Conservation (phyloP, 2,329 filamentous ascomycete genomes). For the Alternaria ethzedia region DNA sequence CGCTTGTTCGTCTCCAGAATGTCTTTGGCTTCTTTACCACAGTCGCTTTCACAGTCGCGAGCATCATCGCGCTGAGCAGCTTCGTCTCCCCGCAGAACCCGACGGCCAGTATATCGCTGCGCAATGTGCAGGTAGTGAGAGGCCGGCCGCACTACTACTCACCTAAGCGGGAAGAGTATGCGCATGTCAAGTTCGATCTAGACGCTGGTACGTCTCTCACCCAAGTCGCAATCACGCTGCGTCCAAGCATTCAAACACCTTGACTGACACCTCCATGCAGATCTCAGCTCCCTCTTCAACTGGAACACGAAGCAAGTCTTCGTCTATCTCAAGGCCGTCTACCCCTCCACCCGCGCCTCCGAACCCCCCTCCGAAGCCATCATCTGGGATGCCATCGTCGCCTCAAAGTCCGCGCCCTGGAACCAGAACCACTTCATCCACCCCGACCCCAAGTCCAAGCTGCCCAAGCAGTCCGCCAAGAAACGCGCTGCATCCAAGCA, state of each 20-base stretch:
- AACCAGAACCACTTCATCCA: constrained; percentile 60
- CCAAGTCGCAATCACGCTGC: background rate
- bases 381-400: constrained; percentile 96
- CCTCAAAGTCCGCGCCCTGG: constrained; percentile 67
- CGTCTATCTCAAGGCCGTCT: constrained; percentile 88
- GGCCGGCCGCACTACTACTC: constrained; percentile 97
- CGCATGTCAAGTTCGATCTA: constrained; percentile 89
- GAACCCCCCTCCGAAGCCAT: constrained; percentile 68
- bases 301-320: constrained; percentile 99
- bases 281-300: constrained; percentile 90
- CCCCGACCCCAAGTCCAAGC: constrained; percentile 62
- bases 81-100: constrained; percentile 73
- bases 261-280: constrained; percentile 47
- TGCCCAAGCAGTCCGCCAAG: constrained; percentile 48
- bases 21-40: constrained; percentile 98
- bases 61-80: constrained; percentile 81
- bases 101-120: constrained; percentile 67
- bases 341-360: constrained; percentile 56
- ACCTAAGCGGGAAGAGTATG: constrained; percentile 91
- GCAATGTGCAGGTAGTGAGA: constrained; percentile 86
- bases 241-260: background rate
- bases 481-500: constrained; percentile 20
- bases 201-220: constrained; percentile 65
- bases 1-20: constrained; percentile 83
- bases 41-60: constrained; percentile 81